A percentile compares a stretch with the other conserved stretches of the same genome.
These are phyloP conservation scores for Dipodascopsis tothii DNA, from an alignment of 805 yeast genomes.

Conservation along the genomic window DNA sequence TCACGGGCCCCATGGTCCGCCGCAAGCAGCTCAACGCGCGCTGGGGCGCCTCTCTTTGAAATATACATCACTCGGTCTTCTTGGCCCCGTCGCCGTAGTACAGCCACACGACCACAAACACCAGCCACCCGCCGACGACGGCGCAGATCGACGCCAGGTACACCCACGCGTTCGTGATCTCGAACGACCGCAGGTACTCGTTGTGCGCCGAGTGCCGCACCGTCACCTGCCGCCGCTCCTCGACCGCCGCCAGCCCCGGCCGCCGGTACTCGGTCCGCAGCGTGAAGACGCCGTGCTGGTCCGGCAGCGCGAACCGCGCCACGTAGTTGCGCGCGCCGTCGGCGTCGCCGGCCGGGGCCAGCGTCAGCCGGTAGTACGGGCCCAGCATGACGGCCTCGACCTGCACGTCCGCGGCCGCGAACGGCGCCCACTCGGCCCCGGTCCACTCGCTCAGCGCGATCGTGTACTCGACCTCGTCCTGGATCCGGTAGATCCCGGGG, in stretches of 20 bases:
- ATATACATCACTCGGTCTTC: background rate
- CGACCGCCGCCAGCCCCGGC: constrained; percentile 62
- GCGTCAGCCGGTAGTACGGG: constrained; percentile 80
- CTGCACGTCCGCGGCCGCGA: constrained; percentile 54
- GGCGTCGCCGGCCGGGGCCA: constrained; percentile 40
- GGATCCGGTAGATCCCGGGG: constrained; percentile 53
- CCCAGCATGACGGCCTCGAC: constrained; percentile 83
- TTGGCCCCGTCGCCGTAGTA: constrained; percentile 4
- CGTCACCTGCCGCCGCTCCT: constrained; percentile 62
- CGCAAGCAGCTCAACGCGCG: constrained; percentile 45
- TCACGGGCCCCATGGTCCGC: constrained; percentile 52
- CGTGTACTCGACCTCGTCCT: constrained; percentile 56
- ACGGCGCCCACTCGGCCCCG: constrained; percentile 66
- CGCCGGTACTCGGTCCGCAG: constrained; percentile 72
- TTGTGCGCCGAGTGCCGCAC: constrained; percentile 92
- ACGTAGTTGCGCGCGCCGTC: constrained; percentile 32
- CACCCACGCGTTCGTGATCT: constrained; percentile 87
- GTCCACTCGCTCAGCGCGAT: constrained; percentile 38
- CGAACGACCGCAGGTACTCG: constrained; percentile 89
- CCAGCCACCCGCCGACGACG: constrained; percentile 69
- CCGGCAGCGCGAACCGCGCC: constrained; percentile 66
- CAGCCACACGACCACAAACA: constrained; percentile 56
- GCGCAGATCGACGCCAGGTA: constrained; percentile 64
- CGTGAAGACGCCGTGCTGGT: constrained; percentile 94
- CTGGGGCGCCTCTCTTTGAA: constrained; percentile 38